Base-by-base conservation (phyloP, 1,139 yeast species). In the Protomyces macrosporus region DNA sequence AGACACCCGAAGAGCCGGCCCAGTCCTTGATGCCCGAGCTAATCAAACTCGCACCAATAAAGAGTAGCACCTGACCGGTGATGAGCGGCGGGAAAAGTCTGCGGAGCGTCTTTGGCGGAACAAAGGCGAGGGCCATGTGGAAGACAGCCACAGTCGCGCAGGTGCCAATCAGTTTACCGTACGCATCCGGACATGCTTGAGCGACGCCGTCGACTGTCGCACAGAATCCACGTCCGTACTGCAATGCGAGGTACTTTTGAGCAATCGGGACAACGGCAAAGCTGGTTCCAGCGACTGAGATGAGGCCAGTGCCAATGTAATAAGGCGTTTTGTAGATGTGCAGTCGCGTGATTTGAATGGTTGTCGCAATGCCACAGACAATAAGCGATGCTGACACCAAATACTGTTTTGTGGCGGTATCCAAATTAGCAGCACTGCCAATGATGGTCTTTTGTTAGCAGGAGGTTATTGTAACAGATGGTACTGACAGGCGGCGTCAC, bases 261-360 rank as follows among this genome's bases (percentile, higher is more conserved):
- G 88, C 95, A 70, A 90, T 86, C 16, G 93, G 81, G 72, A 90
- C 87, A 52, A 95, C 88, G 30, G 95, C 90, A 74, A 90, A 90
- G 0, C 95, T 86, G 12, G 95, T 87, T 67, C 97, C 97, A 36
- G 90, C 93, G 53, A 90, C 95, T 6, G 95, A 87, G 62, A 90
- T 79, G 72, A 89, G 76, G 33, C 97, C 97, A 0, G 97, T 88
- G 45, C 97, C 97, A 35, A 90, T 73, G 37, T 50, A 60, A 52
- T 55, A 60, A 3, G 51, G 55, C 14, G 56, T 60, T 48, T 40
- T 51, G 36, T 53, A 50, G 3, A 60, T 35, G 30, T 58, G 51
- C 77, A 90, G 84, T 66, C 97, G 81, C 10, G 95, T 85, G 72
- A 90, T 88, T 75, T 90, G 97, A 68, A 90, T 75, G 63, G 81